Base-by-base conservation (phyloP, 805 yeast genomes). In the Nakazawaea molendinolei region DNA sequence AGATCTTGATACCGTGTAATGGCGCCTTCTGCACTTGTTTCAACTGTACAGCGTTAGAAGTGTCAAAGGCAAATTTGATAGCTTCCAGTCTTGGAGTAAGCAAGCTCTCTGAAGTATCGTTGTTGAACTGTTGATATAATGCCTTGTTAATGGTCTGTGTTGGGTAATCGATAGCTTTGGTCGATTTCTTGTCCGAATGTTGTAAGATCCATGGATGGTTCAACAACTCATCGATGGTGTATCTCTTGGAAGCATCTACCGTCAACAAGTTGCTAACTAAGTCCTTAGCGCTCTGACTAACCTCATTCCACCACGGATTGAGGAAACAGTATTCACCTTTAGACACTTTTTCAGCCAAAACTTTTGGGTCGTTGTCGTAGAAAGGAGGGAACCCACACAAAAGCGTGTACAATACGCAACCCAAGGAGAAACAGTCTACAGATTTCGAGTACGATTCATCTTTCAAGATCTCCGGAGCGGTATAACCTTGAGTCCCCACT, bases 271-370 rank as follows among this genome's bases (percentile, higher is more conserved):
- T 76, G 4, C 71, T 58, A 10, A 84, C 84, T 48, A 84, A 69
- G 47, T 71, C 70, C 50, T 82, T 84, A 19, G 87, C 89, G 24
- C 77, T 86, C 26, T 53, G 58, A 34, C 80, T 69, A 23, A 84
- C 79, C 52, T 84, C 94, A 56, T 83, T 92, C 86, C 92, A 84
- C 95, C 95, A 84, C 2, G 95, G 95, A 41, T 71, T 61, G 36
- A 84, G 61, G 52, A 82, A 84, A n/a, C 74, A 71, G 55, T 71
- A 84, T 39, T 82, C 79, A 23, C 92, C 94, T 31, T 65, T 66
- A 9, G 82, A 65, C 22, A 82, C 85, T 53, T 83, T 84, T 37
- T 69, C 68, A 4, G 87, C 77, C 31, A 84, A 61, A 33, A 64
- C 66, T 43, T 67, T 66, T 3, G 76, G 67, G 48, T 81, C 79